phyloP scores from a whole-genome alignment of 345 rosid genomes.

The Camelina laxa region DNA sequence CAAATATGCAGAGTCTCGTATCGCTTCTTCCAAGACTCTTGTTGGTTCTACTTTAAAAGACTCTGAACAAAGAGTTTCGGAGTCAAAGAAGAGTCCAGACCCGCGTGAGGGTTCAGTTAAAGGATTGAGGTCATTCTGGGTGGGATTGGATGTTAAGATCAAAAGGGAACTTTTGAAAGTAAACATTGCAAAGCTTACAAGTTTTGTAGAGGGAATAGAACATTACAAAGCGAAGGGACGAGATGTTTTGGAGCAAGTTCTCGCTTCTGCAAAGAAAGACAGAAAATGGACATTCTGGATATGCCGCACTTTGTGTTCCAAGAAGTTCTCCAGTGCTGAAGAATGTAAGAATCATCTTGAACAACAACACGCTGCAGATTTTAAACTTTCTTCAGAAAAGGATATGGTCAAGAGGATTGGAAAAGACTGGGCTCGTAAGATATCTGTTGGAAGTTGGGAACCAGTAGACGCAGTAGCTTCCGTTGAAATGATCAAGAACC shows the following conservation, averaged over 20 bases:
- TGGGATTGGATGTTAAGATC: slow-evolving; percentile 18
- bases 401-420: slow-evolving; percentile 9
- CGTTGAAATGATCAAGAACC: slow-evolving; percentile 25
- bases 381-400: background rate
- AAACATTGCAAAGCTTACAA: background rate
- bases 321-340: slow-evolving; percentile 17
- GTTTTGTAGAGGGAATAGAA: background rate
- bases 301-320: slow-evolving; percentile 18
- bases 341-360: slow-evolving; percentile 40
- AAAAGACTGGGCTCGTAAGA: slow-evolving; percentile 28
- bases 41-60: background rate
- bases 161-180: slow-evolving; percentile 32
- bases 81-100: background rate
- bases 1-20: background rate
- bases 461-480: slow-evolving; percentile 33
- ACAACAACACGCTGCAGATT: slow-evolving; percentile 14
- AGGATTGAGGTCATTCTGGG: slow-evolving; percentile 13
- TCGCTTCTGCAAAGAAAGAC: background rate
- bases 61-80: background rate
- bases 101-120: background rate
- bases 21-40: background rate
- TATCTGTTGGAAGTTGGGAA: slow-evolving; percentile 14
- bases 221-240: background rate
- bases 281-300: slow-evolving; percentile 27
- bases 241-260: slow-evolving; percentile 12